Evolutionary conservation across 495 filamentous ascomycete genomes (phyloP).

Genomic region (Corynascus novoguineensis): DNA sequence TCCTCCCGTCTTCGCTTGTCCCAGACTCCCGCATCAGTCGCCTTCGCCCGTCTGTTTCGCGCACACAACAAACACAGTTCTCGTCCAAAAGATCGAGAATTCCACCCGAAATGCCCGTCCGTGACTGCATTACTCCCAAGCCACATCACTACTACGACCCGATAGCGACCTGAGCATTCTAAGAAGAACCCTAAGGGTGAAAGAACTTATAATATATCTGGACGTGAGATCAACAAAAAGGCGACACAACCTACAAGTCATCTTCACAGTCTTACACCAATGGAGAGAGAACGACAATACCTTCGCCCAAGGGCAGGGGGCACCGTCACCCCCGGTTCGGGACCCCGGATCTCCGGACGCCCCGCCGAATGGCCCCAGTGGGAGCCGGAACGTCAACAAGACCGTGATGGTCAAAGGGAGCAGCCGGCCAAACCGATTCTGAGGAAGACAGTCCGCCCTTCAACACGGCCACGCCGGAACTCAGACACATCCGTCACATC

Average conservation of each 20-base stretch:
- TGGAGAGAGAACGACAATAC: slow-evolving; percentile 29
- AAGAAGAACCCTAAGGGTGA: background rate
- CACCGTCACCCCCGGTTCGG: slow-evolving; percentile 16
- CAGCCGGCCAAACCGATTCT: slow-evolving; percentile 25
- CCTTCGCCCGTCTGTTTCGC: slow-evolving; percentile 18
- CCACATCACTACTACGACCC: slow-evolving; percentile 24
- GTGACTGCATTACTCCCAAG: slow-evolving; percentile 16
- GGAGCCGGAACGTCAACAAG: slow-evolving; percentile 13
- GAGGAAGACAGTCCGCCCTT: slow-evolving; percentile 19
- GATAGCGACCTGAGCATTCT: slow-evolving; percentile 15
- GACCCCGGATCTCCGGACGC: slow-evolving; percentile 16
- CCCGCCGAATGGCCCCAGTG: slow-evolving; percentile 26
- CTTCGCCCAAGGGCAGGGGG: slow-evolving; percentile 26
- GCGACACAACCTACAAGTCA: background rate
- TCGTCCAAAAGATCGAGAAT: slow-evolving; percentile 23
- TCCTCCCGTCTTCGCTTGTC: slow-evolving; percentile 13
- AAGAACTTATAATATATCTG: background rate
- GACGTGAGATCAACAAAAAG: background rate
- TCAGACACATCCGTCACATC: slow-evolving; percentile 33
- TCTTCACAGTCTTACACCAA: slow-evolving; percentile 5
- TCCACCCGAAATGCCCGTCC: slow-evolving; percentile 24
- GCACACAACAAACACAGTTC: slow-evolving; percentile 23
- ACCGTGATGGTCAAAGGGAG: slow-evolving; percentile 14
- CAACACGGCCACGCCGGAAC: slow-evolving; percentile 27
- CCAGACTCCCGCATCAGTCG: slow-evolving; percentile 17